Base-by-base conservation (phyloP, 192 early-diverging fungal genomes). In the Cladochytrium replicatum region DNA sequence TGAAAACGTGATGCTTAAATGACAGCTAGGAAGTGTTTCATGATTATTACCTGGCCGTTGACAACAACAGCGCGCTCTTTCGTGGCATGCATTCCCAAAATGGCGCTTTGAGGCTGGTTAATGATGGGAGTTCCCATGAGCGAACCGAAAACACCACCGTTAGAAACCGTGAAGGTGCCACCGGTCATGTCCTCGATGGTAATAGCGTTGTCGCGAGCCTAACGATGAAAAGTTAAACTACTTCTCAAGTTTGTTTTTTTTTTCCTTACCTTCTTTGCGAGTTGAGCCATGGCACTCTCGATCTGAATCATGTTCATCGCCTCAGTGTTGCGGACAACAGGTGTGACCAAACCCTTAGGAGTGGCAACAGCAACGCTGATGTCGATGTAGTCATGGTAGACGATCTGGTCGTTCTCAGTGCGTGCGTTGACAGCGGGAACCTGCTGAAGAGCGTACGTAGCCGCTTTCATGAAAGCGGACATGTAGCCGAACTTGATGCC, bases 151-250 rank as follows among this genome's bases (percentile, higher is more conserved):
- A 96, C 90, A 39, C 95, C 95, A 48, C 95, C 95, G 78, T 99
- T 99, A 29, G 91, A 95, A 47, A 99, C 93, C 53, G 95, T 99
- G 66, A 99, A 99, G 43, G 95, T 99, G 52, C 95, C 95, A 29
- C 95, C 95, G 41, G 87, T 75, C 79, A 99, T 80, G 64, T 99
- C 95, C 74, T 99, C 95, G 60, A 99, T 85, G 19, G 91, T 85
- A 71, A 99, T 90, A 57, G 83, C 83, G 63, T 91, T 91, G 61
- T 92, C 88, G 37, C 87, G 81, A 29, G 95, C 95, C 86, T 93
- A 8, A 5, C 40, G 7, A 31, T 9, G 42, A 46, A 11, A n/a
- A 25, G 17, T 21, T 8, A 11, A 6, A 25, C n/a, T n/a, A 23
- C 25, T 11, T 38, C 40, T 43, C 23, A 6, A 29, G 11, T n/a